A percentile compares a stretch with the other conserved stretches of the same genome.
phyloP scores from a whole-genome alignment of 345 rosid species.

The Acer yangbiense region DNA sequence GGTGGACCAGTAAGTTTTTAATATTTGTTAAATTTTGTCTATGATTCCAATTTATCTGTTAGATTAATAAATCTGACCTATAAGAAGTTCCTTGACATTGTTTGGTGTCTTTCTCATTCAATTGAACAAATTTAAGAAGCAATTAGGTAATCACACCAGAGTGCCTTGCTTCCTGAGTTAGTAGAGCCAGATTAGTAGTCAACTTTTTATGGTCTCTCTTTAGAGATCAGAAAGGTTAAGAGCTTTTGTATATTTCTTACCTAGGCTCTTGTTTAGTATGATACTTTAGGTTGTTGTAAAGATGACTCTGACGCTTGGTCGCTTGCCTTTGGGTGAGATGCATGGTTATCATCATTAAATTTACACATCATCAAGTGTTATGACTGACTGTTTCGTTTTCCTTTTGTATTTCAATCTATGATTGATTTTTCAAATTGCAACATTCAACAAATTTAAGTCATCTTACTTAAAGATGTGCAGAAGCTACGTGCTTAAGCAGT shows the following conservation, averaged over 20 bases:
- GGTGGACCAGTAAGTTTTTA: constrained; percentile 81
- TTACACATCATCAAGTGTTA: neutral
- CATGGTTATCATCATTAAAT: neutral
- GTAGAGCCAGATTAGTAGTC: neutral
- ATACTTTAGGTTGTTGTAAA: neutral
- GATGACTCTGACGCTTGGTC: neutral
- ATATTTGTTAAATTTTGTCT: neutral
- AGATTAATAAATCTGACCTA: neutral
- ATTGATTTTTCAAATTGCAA: neutral
- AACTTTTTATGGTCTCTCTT: neutral
- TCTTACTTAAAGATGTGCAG: neutral
- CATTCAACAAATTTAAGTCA: neutral
- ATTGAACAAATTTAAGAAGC: neutral
- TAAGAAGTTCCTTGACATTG: neutral
- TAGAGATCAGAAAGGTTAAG: neutral
- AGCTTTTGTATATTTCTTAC: neutral
- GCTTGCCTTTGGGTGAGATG: neutral
- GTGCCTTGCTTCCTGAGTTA: neutral
- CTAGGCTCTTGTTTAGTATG: neutral
- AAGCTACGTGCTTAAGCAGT: neutral
- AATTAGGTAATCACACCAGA: neutral
- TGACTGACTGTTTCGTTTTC: neutral
- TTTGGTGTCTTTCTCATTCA: neutral
- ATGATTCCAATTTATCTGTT: neutral
- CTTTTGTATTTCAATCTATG: neutral